Base-by-base conservation (phyloP, 1,284 basidiomycete species). In the Singerocomus inundabilis region DNA sequence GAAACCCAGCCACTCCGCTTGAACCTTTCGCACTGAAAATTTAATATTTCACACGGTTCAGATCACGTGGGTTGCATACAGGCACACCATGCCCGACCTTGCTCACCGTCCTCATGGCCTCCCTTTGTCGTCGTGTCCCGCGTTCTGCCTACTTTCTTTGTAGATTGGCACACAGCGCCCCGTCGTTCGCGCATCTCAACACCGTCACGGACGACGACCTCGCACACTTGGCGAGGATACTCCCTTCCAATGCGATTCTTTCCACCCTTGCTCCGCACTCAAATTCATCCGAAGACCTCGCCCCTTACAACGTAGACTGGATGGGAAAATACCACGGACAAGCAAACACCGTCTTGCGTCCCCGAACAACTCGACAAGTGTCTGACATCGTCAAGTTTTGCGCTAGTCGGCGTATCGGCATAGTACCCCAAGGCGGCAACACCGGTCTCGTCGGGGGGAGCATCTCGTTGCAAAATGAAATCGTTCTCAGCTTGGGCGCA, bases 361-460 rank as follows among this genome's bases (percentile, higher is more conserved):
- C 96, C 11, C 91, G 87, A 63, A 85, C 88, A 2, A 91, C 92
- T 0, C 72, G 90, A 57, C 86, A 99, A 72, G 93, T 98, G 61
- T 88, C 89, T 62, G 76, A 88, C 56, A 88, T 99, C 44, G 75
- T 97, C 63, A 86, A 85, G 67, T 91, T 85, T 74, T 97, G 93
- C 70, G 83, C 87, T 59, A 76, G 86, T 52, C 78, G 82, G 46
- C 78, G 81, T 46, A 90, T 98, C 44, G 86, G 88, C 18, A 82
- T 99, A 42, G 94, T 98, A 1, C 97, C 97, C 1, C 97, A 99
- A 71, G 96, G 97, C 44, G 97, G 97, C 28, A 99, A 99, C 73
- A 99, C 97, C 0, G 97, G 97, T 21, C 80, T 99, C 10, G 97
- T 99, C 55, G 92, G 97, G n/a, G 97, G 97, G 18, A 87, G 93